phyloP scores from a whole-genome alignment of 164 flowering plant genomes.

The Pachysandra terminalis region DNA sequence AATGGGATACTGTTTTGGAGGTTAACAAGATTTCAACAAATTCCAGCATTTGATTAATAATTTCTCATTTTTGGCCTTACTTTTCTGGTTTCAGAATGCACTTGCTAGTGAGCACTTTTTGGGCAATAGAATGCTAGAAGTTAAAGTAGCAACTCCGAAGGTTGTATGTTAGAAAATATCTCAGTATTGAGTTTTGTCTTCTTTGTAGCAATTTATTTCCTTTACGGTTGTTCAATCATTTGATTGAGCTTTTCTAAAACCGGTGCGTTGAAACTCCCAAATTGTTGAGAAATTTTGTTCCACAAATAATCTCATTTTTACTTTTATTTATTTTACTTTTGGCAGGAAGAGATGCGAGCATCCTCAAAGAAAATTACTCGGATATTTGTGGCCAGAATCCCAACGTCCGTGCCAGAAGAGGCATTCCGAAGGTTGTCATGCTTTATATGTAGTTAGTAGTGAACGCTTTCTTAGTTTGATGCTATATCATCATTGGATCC shows the following conservation, averaged over 20 bases:
- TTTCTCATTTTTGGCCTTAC: neutral
- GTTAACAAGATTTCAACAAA: neutral
- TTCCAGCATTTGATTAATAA: neutral
- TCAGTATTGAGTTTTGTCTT: neutral
- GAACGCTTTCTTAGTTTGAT: neutral
- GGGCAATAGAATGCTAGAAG: conserved; percentile 84
- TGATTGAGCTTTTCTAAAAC: neutral
- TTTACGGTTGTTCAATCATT: neutral
- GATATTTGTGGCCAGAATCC: conserved; percentile 86
- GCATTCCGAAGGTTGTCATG: conserved; percentile 57
- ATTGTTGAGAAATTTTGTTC: neutral
- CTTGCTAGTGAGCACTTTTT: conserved; percentile 75
- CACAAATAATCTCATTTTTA: neutral
- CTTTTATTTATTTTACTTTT: conserved; percentile 7
- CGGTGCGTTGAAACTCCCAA: neutral
- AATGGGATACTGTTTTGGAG: too few relatives aligned
- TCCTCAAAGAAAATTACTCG: conserved; percentile 69
- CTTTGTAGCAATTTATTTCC: neutral
- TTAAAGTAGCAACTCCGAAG: conserved; percentile 98
- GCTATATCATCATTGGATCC: neutral
- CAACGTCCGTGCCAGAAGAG: conserved; percentile 63
- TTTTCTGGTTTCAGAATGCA: conserved; percentile 47
- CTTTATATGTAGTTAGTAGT: too few relatives aligned
- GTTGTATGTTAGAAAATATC: conserved; percentile 29
- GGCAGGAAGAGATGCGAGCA: conserved; percentile 81